These are phyloP conservation scores for Diplotaxis tenuifolia DNA, from an alignment of 345 rosid genomes.

Conservation along the genomic window DNA sequence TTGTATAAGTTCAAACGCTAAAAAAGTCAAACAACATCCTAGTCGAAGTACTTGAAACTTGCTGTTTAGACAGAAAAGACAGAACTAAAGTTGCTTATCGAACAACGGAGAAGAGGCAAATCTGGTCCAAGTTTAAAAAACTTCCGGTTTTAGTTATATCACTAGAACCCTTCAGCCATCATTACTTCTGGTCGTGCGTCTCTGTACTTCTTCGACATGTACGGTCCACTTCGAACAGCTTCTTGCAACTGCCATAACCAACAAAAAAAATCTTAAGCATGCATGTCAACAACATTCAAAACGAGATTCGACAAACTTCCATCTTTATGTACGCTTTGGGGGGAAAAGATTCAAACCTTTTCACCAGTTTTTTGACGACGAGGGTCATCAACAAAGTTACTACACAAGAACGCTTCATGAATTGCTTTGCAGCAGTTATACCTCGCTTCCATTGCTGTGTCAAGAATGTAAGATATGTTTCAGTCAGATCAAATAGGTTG, in stretches of 20 bases:
- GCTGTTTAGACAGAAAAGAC: neutral
- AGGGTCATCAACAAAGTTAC: constrained; percentile 57
- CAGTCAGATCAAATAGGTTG: constrained; percentile 7
- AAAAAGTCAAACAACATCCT: neutral
- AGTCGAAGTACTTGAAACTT: neutral
- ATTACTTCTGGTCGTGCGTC: constrained; percentile 68
- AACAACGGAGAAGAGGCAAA: neutral
- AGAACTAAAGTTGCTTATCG: neutral
- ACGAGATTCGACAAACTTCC: neutral
- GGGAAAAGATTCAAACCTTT: constrained; percentile 49
- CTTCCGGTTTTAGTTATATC: neutral
- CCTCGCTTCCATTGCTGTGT: constrained; percentile 78
- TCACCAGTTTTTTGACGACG: constrained; percentile 48
- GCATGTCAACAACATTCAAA: neutral
- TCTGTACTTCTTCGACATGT: constrained; percentile 44
- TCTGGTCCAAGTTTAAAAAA: neutral
- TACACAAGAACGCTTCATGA: constrained; percentile 53
- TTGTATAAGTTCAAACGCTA: neutral
- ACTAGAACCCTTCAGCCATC: constrained; percentile 77
- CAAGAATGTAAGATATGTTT: neutral
- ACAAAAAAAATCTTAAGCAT: neutral
- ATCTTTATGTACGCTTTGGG: neutral
- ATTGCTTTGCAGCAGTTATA: constrained; percentile 78
- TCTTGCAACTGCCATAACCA: constrained; percentile 66
- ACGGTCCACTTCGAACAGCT: constrained; percentile 82